These are phyloP conservation scores for Aquilaria malaccensis DNA, from an alignment of 345 rosid species.

Conservation along the genomic window DNA sequence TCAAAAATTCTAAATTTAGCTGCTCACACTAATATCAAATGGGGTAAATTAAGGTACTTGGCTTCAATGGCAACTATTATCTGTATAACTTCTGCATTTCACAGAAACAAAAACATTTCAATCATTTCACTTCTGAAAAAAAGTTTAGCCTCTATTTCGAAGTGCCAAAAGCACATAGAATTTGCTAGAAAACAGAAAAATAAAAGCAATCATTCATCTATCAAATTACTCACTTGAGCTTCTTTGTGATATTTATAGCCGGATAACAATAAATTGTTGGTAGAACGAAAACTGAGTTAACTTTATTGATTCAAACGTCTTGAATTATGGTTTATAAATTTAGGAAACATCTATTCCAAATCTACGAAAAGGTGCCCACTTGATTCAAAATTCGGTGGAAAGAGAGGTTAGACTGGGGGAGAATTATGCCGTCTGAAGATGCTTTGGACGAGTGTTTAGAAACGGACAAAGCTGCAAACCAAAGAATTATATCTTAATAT, in stretches of 20 bases:
- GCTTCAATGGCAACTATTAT: too few species aligned
- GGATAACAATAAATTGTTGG: neutral
- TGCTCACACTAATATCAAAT: too few species aligned
- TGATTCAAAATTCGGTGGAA: conserved; percentile 8
- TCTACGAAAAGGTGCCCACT: too few species aligned
- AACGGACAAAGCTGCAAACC: conserved; percentile 17
- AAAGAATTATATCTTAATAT: neutral
- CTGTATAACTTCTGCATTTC: too few species aligned
- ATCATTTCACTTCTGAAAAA: too few species aligned
- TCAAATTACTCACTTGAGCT: neutral
- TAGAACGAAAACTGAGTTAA: neutral
- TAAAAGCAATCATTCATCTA: neutral
- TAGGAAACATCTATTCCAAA: neutral
- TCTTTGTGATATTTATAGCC: too few species aligned
- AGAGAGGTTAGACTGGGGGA: conserved; percentile 5
- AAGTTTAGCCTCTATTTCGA: too few species aligned
- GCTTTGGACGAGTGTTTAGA: conserved; percentile 13
- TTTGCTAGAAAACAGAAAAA: too few species aligned
- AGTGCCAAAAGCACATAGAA: too few species aligned
- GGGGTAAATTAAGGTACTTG: too few species aligned
- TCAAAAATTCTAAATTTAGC: too few species aligned
- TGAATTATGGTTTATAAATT: neutral
- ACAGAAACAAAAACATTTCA: too few species aligned
- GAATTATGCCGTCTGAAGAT: conserved; percentile 27
- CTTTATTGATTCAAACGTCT: neutral